A percentile compares a stretch with the other conserved stretches of the same genome.
Conservation (phyloP, 2,329 filamentous ascomycete genomes). For the Ascochyta rabiei region DNA sequence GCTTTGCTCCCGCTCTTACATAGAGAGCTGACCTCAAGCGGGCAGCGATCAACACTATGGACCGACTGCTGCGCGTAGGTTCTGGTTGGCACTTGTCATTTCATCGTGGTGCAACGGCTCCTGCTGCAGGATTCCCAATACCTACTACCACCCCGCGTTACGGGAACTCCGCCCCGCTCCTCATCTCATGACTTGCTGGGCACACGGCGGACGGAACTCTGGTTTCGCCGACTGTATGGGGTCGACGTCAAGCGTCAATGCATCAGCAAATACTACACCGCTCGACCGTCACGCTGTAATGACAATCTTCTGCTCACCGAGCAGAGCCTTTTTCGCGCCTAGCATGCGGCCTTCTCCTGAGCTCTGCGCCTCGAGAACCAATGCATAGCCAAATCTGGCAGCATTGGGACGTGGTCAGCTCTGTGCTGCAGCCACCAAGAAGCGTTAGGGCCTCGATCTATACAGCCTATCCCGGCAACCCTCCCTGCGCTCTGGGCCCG, state of each 20-base stretch:
- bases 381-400: conserved; percentile 11
- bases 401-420: conserved; percentile 11
- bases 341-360: not conserved
- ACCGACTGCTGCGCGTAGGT: not conserved
- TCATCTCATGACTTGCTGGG: conserved; percentile 6
- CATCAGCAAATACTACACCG: conserved; percentile 10
- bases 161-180: conserved; percentile 17
- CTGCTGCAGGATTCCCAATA: conserved; percentile 10
- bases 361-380: conserved; percentile 17
- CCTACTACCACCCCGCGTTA: conserved; percentile 21
- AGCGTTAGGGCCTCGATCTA: conserved; percentile 25
- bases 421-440: conserved; percentile 26
- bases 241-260: conserved; percentile 18
- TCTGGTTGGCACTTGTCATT: conserved; percentile 6
- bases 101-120: conserved; percentile 22
- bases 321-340: not conserved
- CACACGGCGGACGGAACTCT: conserved; percentile 27
- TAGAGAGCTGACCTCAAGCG: conserved; percentile 21
- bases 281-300: conserved; percentile 13
- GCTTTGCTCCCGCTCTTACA: conserved; percentile 15
- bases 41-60: conserved; percentile 21
- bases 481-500: conserved; percentile 26
- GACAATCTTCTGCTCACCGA: not conserved
- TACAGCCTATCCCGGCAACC: conserved; percentile 24
- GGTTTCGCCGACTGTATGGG: conserved; percentile 35